Percentiles rank a stretch among this genome's conserved stretches.
Conservation (phyloP, 23 red algal species). For the Chondrus crispus region DNA sequence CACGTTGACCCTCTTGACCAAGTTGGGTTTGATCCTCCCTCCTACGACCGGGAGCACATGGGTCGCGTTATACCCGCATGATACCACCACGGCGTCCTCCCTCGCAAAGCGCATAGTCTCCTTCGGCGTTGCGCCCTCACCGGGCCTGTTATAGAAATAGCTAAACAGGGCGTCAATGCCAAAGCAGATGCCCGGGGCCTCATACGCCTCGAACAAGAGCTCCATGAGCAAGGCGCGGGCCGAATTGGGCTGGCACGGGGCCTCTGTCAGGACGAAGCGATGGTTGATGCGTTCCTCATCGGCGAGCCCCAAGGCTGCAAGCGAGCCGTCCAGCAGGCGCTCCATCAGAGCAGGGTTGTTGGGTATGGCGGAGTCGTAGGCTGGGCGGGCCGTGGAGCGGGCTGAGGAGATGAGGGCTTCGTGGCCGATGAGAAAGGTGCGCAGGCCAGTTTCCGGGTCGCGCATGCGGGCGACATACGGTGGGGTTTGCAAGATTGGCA, state of each 20-base stretch:
- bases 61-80: constrained; percentile 45
- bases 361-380: constrained; percentile 62
- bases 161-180: constrained; percentile 74
- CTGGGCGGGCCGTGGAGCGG: constrained; percentile 46
- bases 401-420: constrained; percentile 65
- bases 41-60: constrained; percentile 72
- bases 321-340: constrained; percentile 67
- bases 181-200: constrained; percentile 52
- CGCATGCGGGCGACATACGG: constrained; percentile 58
- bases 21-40: constrained; percentile 1
- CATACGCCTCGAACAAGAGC: constrained; percentile 83
- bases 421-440: constrained; percentile 63
- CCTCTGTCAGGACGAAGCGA: constrained; percentile 69
- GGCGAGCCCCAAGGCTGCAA: constrained; percentile 63
- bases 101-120: constrained; percentile 18
- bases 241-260: constrained; percentile 65
- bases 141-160: constrained; percentile 61
- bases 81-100: constrained; percentile 44
- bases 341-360: constrained; percentile 63
- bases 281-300: constrained; percentile 47
- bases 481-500: constrained; percentile 32
- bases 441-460: constrained; percentile 49
- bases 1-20: constrained; percentile 62
- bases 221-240: constrained; percentile 61
- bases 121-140: not conserved